Percentiles rank a stretch among this genome's conserved stretches.
Conservation (phyloP, 331 rosid species). For the Saraca asoca region DNA sequence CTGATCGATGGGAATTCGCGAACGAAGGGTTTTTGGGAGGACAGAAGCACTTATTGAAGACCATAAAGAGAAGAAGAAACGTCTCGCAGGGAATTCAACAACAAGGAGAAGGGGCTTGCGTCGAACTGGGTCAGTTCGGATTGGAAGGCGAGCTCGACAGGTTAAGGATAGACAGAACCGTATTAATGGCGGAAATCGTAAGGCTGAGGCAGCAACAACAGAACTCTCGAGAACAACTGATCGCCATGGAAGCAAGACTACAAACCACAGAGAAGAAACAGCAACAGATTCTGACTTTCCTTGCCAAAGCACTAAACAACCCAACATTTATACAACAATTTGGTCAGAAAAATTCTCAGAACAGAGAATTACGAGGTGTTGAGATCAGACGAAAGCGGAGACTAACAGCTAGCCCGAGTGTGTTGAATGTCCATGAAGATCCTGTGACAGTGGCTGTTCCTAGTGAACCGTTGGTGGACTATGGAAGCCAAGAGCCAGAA, state of each 20-base stretch:
- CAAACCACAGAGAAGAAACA: slow-evolving; percentile 72
- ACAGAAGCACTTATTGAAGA: slow-evolving; percentile 69
- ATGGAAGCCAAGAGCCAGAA: slow-evolving; percentile 38
- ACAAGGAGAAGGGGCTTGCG: slow-evolving; percentile 48
- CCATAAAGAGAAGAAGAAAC: slow-evolving; percentile 87
- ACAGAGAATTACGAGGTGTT: slow-evolving; percentile 40
- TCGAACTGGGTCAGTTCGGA: slow-evolving; percentile 79
- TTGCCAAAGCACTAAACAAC: slow-evolving; percentile 65
- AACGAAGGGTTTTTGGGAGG: slow-evolving; percentile 91
- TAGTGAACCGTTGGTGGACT: slow-evolving; percentile 30
- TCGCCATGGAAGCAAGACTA: slow-evolving; percentile 62
- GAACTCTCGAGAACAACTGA: slow-evolving; percentile 53
- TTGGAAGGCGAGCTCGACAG: slow-evolving; percentile 69
- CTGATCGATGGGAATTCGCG: slow-evolving; percentile 96
- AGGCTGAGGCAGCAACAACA: slow-evolving; percentile 74
- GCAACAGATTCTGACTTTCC: slow-evolving; percentile 64
- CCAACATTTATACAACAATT: slow-evolving; percentile 57
- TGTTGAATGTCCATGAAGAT: slow-evolving; percentile 59
- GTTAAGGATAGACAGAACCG: slow-evolving; percentile 60
- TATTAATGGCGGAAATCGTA: slow-evolving; percentile 69
- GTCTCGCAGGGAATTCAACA: slow-evolving; percentile 46
- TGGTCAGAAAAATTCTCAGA: slow-evolving; percentile 39
- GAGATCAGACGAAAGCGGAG: slow-evolving; percentile 68
- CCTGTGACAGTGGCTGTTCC: slow-evolving; percentile 28
- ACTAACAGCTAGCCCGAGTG: slow-evolving; percentile 52